Conservation (phyloP, 2,329 filamentous ascomycete species). For the Fusarium nygamai region DNA sequence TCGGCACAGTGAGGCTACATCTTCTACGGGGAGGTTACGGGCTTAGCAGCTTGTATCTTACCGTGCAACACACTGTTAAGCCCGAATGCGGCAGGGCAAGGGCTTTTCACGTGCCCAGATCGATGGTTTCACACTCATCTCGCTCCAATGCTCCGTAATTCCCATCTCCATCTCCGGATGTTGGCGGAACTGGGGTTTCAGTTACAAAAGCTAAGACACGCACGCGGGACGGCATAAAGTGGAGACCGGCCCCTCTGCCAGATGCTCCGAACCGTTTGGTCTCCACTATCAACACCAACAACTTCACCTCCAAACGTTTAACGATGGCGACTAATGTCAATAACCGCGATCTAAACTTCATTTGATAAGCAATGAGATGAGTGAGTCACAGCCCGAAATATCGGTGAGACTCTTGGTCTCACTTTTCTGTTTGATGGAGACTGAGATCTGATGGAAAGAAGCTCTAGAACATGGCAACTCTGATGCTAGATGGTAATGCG, state of each 20-base stretch:
- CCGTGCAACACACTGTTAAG: too few species aligned
- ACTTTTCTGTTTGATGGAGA: not conserved
- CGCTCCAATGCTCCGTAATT: not conserved
- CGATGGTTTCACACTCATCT: not conserved
- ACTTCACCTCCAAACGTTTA: not conserved
- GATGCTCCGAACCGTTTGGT: not conserved
- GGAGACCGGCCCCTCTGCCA: not conserved
- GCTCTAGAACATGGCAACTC: not conserved
- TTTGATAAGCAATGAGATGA: not conserved
- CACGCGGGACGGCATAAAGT: not conserved
- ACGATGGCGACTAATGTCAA: not conserved
- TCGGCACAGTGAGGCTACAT: not conserved
- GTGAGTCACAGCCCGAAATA: not conserved
- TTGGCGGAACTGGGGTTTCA: not conserved
- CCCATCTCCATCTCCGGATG: not conserved
- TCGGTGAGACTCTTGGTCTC: not conserved
- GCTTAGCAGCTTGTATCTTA: not conserved
- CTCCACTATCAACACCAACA: not conserved
- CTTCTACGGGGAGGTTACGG: fast-evolving
- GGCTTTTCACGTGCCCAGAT: not conserved
- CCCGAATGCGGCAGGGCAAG: too few species aligned
- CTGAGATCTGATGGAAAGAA: not conserved
- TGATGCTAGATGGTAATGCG: not conserved
- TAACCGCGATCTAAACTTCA: not conserved
- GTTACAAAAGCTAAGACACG: not conserved